A percentile compares a stretch with the other conserved stretches of the same genome.
Conservation (phyloP, 2,329 filamentous ascomycete genomes). For the Fusarium verticillioides region DNA sequence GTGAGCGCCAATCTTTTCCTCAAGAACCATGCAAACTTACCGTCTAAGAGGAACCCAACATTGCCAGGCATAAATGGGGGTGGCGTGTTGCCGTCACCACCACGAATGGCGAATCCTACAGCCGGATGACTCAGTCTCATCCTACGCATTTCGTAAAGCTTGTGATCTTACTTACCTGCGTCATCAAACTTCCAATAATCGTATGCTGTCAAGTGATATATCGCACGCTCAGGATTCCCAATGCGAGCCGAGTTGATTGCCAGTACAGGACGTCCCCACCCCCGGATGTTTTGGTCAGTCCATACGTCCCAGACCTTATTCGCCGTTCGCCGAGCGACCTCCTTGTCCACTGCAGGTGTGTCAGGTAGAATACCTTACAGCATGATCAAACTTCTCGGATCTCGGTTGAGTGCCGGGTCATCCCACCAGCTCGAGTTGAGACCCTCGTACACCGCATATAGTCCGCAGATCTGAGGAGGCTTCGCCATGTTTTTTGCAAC, state of each 20-base stretch:
- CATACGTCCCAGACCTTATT: conserved; percentile 54
- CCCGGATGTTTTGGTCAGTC: conserved; percentile 55
- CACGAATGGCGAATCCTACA: conserved; percentile 45
- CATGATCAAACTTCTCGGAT: conserved; percentile 59
- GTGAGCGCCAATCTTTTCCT: accelerated
- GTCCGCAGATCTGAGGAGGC: conserved; percentile 60
- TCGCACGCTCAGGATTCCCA: conserved; percentile 54
- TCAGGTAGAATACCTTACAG: conserved; percentile 58
- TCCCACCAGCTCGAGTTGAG: conserved; percentile 58
- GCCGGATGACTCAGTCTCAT: not conserved
- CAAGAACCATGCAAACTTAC: not conserved
- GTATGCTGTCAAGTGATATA: conserved; percentile 55
- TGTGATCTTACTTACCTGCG: conserved; percentile 42
- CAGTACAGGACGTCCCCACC: conserved; percentile 60
- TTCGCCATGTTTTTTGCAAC: conserved; percentile 65
- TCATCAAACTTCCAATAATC: conserved; percentile 57
- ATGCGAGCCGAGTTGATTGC: conserved; percentile 58
- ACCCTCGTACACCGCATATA: conserved; percentile 67
- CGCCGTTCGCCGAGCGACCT: conserved; percentile 51
- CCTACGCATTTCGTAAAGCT: accelerated
- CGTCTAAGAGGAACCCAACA: conserved; percentile 50
- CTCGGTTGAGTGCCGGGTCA: conserved; percentile 49
- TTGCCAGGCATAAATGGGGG: conserved; percentile 53
- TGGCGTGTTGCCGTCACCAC: conserved; percentile 44
- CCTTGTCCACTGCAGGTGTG: conserved; percentile 51